Percentiles rank a stretch among this genome's conserved stretches.
Conservation (phyloP, 2,329 filamentous ascomycete genomes). For the Aspergillus fumigatiaffinis region DNA sequence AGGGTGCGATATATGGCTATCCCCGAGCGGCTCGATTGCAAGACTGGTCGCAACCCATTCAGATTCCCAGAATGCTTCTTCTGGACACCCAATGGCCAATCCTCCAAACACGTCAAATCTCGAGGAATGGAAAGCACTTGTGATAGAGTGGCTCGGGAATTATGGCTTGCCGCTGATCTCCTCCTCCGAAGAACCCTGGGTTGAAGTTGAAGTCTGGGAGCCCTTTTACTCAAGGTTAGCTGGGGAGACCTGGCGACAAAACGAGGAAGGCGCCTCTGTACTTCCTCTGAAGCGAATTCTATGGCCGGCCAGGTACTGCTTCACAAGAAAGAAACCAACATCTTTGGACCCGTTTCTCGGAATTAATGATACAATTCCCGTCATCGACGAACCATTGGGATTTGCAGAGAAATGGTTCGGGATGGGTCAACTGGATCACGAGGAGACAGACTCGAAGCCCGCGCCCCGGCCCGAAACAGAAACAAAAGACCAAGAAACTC, state of each 20-base stretch:
- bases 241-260: slow-evolving; percentile 28
- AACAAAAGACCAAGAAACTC: slow-evolving; percentile 20
- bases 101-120: slow-evolving; percentile 14
- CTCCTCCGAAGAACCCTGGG: slow-evolving; percentile 33
- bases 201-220: slow-evolving; percentile 41
- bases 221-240: slow-evolving; percentile 36
- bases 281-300: slow-evolving; percentile 39
- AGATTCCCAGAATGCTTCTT: slow-evolving; percentile 17
- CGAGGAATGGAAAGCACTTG: slow-evolving; percentile 34
- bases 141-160: slow-evolving; percentile 35
- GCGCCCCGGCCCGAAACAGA: slow-evolving; percentile 18
- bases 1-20: slow-evolving; percentile 38
- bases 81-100: slow-evolving; percentile 11
- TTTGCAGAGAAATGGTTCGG: slow-evolving; percentile 42
- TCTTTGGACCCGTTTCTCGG: slow-evolving; percentile 14
- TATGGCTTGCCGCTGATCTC: slow-evolving; percentile 32
- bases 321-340: slow-evolving; percentile 29
- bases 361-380: slow-evolving; percentile 11
- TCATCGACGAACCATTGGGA: slow-evolving; percentile 36
- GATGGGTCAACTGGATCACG: slow-evolving; percentile 22
- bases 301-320: slow-evolving; percentile 45
- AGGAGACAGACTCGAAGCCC: slow-evolving; percentile 13
- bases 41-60: slow-evolving; percentile 28
- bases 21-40: slow-evolving; percentile 37
- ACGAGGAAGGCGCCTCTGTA: slow-evolving; percentile 23